Evolutionary conservation across 1,284 basidiomycete genomes (phyloP).

Genomic region (Mycosarcoma maydis): DNA sequence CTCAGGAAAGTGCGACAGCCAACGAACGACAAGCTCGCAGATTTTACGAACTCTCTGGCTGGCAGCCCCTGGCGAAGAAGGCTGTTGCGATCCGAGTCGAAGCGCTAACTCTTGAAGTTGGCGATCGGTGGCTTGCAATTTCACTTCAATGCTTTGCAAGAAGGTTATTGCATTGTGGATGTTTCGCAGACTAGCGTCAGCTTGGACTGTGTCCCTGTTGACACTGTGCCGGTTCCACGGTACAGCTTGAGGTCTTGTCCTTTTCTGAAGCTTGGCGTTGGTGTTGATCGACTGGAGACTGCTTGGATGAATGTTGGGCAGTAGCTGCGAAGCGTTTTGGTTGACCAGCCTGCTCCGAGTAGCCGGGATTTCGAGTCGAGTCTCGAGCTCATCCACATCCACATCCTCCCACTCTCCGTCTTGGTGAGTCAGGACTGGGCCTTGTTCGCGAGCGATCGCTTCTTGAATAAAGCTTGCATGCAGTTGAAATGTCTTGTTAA

Average conservation of each 20-base stretch:
- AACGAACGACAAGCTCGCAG: not conserved
- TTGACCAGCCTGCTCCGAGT: not conserved
- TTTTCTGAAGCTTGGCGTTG: not conserved
- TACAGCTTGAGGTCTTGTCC: not conserved
- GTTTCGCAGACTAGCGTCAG: not conserved
- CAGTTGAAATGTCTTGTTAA: not conserved
- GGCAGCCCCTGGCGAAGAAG: not conserved
- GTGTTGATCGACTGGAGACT: not conserved
- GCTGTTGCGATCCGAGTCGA: not conserved
- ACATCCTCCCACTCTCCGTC: not conserved
- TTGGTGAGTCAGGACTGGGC: too few species aligned
- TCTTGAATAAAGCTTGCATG: not conserved
- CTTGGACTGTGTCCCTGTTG: not conserved
- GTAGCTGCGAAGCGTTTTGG: not conserved
- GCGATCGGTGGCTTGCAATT: slow-evolving; percentile 1
- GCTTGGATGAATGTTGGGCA: not conserved
- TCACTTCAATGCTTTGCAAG: not conserved
- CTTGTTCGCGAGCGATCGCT: not conserved
- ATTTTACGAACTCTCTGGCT: not conserved
- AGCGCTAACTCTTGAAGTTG: not conserved
- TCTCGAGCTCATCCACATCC: not conserved
- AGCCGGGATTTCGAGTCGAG: not conserved
- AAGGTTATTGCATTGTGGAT: not conserved
- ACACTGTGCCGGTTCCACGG: not conserved
- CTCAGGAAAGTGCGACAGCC: not conserved